Evolutionary conservation across 805 yeast genomes (phyloP).

Genomic region (Sugiyamaella marilandica): DNA sequence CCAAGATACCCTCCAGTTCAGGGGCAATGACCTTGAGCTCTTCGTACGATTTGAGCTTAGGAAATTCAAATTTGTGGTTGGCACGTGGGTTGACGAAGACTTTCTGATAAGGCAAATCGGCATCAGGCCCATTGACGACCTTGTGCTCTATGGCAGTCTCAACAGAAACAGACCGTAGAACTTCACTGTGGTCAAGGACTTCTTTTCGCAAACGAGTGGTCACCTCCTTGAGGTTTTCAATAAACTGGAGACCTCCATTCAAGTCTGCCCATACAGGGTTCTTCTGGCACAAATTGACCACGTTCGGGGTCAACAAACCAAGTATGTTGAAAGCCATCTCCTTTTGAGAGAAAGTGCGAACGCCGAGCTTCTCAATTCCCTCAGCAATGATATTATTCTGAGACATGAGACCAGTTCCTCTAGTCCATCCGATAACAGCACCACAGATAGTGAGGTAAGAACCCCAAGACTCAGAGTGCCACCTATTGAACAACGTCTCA

Average conservation of each 20-base stretch:
- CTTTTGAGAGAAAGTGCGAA: constrained; percentile 95
- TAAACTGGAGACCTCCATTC: constrained; percentile 96
- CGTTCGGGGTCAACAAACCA: constrained; percentile 86
- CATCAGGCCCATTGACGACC: constrained; percentile 79
- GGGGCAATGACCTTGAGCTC: constrained; percentile 60
- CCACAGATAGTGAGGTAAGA: constrained; percentile 93
- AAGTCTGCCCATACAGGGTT: constrained; percentile 96
- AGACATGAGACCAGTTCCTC: constrained; percentile 99
- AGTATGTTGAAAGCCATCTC: constrained; percentile 99
- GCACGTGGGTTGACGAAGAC: constrained; percentile 87
- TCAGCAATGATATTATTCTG: constrained; percentile 97
- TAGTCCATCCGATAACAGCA: constrained; percentile 99
- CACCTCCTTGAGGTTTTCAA: constrained; percentile 85
- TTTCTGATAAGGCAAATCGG: constrained; percentile 79
- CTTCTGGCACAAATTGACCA: constrained; percentile 82
- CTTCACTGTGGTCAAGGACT: constrained; percentile 75
- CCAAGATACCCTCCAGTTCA: constrained; percentile 83
- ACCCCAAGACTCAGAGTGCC: constrained; percentile 98
- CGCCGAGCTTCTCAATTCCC: constrained; percentile 93
- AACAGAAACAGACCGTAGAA: constrained; percentile 90
- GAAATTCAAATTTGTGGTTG: constrained; percentile 91
- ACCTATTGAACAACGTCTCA: constrained; percentile 96
- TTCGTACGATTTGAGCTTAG: constrained; percentile 71
- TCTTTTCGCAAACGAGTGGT: constrained; percentile 72
- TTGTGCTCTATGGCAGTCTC: constrained; percentile 87